Evolutionary conservation across 768 basidiomycete genomes (phyloP).

Genomic region (Leccinum ochraceum): DNA sequence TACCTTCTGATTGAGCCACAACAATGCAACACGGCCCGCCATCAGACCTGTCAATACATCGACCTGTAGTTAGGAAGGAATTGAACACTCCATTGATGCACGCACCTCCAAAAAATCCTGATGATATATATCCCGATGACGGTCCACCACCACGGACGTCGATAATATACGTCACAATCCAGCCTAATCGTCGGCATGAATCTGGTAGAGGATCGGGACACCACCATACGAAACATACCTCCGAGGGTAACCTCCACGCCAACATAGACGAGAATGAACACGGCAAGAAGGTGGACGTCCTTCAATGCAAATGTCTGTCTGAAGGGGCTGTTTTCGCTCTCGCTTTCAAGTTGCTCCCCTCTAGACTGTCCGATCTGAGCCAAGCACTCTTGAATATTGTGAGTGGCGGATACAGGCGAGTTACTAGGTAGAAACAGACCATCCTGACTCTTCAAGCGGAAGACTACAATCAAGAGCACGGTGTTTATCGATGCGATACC

Average conservation of each 20-base stretch:
- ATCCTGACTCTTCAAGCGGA: conserved; percentile 71
- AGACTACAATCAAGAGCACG: conserved; percentile 52
- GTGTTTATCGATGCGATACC: conserved; percentile 64
- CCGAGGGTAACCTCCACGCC: conserved; percentile 61
- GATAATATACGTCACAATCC: conserved; percentile 67
- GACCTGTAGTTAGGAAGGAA: background rate
- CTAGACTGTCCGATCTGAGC: conserved; percentile 50
- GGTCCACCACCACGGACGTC: conserved; percentile 45
- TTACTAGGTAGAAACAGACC: conserved; percentile 41
- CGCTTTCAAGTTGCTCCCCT: conserved; percentile 12
- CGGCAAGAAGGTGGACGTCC: conserved; percentile 60
- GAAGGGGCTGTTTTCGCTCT: conserved; percentile 40
- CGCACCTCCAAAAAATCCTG: conserved; percentile 58
- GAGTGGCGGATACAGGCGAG: background rate
- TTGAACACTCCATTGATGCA: background rate
- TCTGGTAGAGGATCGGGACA: background rate
- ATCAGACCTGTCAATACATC: conserved; percentile 46
- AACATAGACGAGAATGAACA: conserved; percentile 67
- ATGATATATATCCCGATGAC: conserved; percentile 50
- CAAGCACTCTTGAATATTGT: conserved; percentile 47
- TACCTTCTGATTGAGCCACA: conserved; percentile 59
- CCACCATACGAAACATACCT: conserved; percentile 26
- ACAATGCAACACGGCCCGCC: conserved; percentile 52
- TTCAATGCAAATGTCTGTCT: conserved; percentile 53
- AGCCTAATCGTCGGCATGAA: conserved; percentile 41